Base-by-base conservation (phyloP, 495 filamentous ascomycete species). In the Hypoxylon rickii region DNA sequence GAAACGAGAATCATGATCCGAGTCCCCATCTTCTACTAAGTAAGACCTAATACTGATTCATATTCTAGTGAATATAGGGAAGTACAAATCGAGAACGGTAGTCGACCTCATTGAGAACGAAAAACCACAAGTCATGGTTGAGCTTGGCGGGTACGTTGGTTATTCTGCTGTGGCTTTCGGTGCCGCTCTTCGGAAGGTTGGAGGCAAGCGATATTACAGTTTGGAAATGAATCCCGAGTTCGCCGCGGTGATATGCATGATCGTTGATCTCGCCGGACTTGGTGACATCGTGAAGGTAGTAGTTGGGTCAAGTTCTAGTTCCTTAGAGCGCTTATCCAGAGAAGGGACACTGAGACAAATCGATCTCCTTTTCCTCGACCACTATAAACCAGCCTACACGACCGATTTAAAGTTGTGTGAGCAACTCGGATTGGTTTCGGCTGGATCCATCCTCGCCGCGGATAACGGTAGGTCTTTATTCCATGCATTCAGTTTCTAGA, bases 101-200 rank as follows among this genome's bases (percentile, higher is more conserved):
- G 76, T 75, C 0, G 72, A 86, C 21, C 64, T 90, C 6, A 90
- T 94, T 50, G 67, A 70, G 8, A 72, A 86, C 48, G 63, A 78
- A 40, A 87, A 85, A 65, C 90, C 90, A 0, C 58, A 79, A 32
- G 76, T 75, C 3, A 87, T 92, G 76, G 81, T 94, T 40, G 90
- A 95, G 67, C 79, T 93, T 3, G 90, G 90, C 33, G 86, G 87
- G 40, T 95, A 92, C 70, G 75, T 91, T 22, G 90, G 90, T 36
- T 94, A 92, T 73, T 90, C 87, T 0, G 83, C 85, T 34, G 83
- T 91, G 43, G 73, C 89, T 4, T 90, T 90, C 58, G 86, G 80
- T 21, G 77, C 82, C 10, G 82, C 85, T 2, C 66, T 89, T 2
- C 76, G 78, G 22, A 71, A 78, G 13, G 77, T 76, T 15, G 83